Evolutionary conservation across 2,329 filamentous ascomycete species (phyloP), one percentile per base, ranked within the genome.

Genomic region (Lecanosticta acicola): DNA sequence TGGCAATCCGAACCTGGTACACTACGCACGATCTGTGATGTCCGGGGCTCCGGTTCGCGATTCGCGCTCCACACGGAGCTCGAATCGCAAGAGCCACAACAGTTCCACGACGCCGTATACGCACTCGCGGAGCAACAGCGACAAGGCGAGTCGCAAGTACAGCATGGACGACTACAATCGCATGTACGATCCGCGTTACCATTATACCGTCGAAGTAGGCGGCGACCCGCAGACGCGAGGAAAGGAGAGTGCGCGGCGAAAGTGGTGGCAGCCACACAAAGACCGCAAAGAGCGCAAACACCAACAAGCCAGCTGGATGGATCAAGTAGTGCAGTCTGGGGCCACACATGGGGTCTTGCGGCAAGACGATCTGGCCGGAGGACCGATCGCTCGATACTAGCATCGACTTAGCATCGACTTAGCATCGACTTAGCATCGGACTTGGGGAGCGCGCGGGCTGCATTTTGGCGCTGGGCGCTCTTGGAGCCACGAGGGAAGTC

Each of bases 241-340:
- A 14, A 53, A 53, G 34, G 52, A 56, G 7, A 56, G 55, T 45
- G 47, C 49, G 21, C 54, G 56, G 20, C 54, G 56, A 36, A 54
- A 58, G 17, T 59, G 58, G 54, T 63, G 58, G 57, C 45, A 56
- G 19, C 24, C n/a, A n/a, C 26, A 54, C 38, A 67, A 64, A 45
- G 44, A 65, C 48, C n/a, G 5, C 7, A 29, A 29, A 29, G 24
- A 29, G 5, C 24, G 24, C 24, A 67, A 45, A 18, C 42, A 41
- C 10, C 45, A 51, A 64, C 39, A 67, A 63, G 50, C 62, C 62
- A 62, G 64, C 37, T 70, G 68, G 68, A 70, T 70, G 68, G 64
- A 69, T 13, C 61, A 64, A 45, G 54, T 71, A 17, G 65, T 68
- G 39, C 66, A 65, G 47, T 57, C 66, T 14, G 68, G 68, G 2